These are phyloP conservation scores for Aspergillus sp. DNA, from an alignment of 2,329 filamentous ascomycete species.

Conservation along the genomic window DNA sequence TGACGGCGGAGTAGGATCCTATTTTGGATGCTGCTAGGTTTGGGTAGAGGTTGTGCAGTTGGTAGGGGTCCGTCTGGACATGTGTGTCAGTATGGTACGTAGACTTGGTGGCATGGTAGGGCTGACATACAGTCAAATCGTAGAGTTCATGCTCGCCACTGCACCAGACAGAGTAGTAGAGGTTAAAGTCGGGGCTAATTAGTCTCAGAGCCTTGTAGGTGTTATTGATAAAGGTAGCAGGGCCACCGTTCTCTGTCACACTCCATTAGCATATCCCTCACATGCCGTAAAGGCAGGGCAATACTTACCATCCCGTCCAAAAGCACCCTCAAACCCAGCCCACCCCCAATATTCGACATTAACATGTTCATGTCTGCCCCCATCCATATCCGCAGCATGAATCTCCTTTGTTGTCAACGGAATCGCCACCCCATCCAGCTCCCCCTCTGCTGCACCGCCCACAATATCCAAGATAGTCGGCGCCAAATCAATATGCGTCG, in stretches of 20 bases:
- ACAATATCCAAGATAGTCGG: conserved; percentile 58
- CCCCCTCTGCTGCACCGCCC: conserved; percentile 38
- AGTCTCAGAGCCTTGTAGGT: conserved; percentile 65
- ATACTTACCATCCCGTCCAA: conserved; percentile 17
- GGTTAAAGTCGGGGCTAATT: conserved; percentile 56
- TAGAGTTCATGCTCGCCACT: conserved; percentile 68
- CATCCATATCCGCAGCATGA: conserved; percentile 21
- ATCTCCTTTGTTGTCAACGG: conserved; percentile 33
- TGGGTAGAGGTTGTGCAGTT: conserved; percentile 8
- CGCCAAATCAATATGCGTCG: conserved; percentile 64
- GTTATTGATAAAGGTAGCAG: conserved; percentile 41
- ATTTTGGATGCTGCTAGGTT: not conserved
- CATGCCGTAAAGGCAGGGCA: not conserved
- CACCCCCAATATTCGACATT: conserved; percentile 61
- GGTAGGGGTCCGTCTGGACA: conserved; percentile 6
- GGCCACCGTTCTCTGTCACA: not conserved
- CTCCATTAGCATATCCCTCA: not conserved
- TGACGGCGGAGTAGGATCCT: conserved; percentile 1
- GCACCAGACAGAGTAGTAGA: conserved; percentile 71
- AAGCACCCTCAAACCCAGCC: conserved; percentile 9
- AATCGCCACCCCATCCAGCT: conserved; percentile 61
- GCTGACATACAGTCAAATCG: conserved; percentile 54
- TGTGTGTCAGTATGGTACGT: not conserved
- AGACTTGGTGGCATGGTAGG: not conserved
- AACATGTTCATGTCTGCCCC: conserved; percentile 50